A percentile compares a stretch with the other conserved stretches of the same genome.
These are phyloP conservation scores for Colletotrichum somersetense DNA, from an alignment of 2,329 filamentous ascomycete species.

Conservation along the genomic window DNA sequence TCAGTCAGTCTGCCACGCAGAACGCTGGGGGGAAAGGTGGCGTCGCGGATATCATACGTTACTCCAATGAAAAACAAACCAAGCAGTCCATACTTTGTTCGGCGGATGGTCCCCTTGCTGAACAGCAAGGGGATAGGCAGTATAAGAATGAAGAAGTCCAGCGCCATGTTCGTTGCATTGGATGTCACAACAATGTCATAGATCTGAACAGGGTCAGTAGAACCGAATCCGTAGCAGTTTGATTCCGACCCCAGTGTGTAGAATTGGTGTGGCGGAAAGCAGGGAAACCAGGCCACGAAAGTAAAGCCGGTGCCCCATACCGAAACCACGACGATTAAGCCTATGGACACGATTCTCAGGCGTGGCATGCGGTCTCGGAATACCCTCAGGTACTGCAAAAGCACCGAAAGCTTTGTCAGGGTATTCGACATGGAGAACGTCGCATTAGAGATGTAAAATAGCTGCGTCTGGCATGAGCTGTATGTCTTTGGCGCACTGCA, in stretches of 20 bases:
- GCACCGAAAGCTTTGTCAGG: slow-evolving; percentile 9
- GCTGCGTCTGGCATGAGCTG: slow-evolving; percentile 5
- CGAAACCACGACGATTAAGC: slow-evolving; percentile 12
- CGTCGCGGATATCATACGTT: neutral
- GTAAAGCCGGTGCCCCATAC: slow-evolving; percentile 18
- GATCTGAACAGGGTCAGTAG: slow-evolving; percentile 13
- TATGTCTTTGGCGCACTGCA: neutral
- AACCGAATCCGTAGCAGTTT: slow-evolving; percentile 29
- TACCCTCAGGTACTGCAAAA: slow-evolving; percentile 27
- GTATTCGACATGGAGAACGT: slow-evolving; percentile 23
- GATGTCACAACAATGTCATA: slow-evolving; percentile 17
- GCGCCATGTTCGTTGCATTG: slow-evolving; percentile 24
- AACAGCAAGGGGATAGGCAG: slow-evolving; percentile 23
- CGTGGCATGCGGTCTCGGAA: slow-evolving; percentile 11
- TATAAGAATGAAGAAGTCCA: slow-evolving; percentile 30
- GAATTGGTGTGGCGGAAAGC: slow-evolving; percentile 29
- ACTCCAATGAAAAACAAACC: slow-evolving; percentile 12
- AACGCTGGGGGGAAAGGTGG: neutral
- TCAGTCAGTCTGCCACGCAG: neutral
- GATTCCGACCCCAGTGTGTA: slow-evolving; percentile 20
- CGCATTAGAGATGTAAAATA: slow-evolving; percentile 31
- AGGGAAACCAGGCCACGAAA: slow-evolving; percentile 33
- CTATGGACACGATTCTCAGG: neutral
- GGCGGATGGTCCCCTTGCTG: neutral
- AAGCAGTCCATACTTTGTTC: slow-evolving; percentile 4